Evolutionary conservation across 2,329 filamentous ascomycete genomes (phyloP), one percentile per base, ranked within the genome.

Genomic region (Botrytis tulipae): DNA sequence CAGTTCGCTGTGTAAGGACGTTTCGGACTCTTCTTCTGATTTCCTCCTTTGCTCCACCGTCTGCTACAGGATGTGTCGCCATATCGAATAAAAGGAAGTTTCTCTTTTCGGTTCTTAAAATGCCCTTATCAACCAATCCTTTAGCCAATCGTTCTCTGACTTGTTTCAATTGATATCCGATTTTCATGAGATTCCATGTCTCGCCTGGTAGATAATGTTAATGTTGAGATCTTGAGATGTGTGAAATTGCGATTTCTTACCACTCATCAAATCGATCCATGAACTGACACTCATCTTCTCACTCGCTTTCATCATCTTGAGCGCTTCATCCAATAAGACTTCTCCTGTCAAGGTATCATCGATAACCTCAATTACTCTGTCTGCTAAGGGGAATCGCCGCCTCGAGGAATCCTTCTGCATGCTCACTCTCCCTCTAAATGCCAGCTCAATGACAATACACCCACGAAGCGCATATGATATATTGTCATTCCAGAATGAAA

Each of bases 101-200:
- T 84, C 94, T 94, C 87, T 99, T 99, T 84, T 99, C 96, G 75
- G 96, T 99, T 79, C 96, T 93, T 74, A 99, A 89, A 82, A 99
- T 97, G 81, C 96, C 96, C 86, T 99, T 99, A 86, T 99, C 96
- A 77, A 99, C 96, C 63, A 99, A 90, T 48, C 96, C 96, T 85
- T 99, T 99, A 81, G 95, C 95, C 73, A 99, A 89, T 73, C 96
- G 93, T 86, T 99, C 96, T 82, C 96, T 94, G 74, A 99, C 96
- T 87, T 99, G 96, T 86, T 99, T 99, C 79, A 99, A 89, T 86
- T 99, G 96, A 84, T 99, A 99, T 82, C 96, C 96, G 80, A 99
- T 99, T 87, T 99, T 99, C 96, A 99, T 98, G 77, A 99, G 86
- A 82, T 99, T 99, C 96, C 96, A 99, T 72, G 96, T 99, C 84